Percentiles rank a stretch among this genome's conserved stretches.
Conservation (phyloP, 106 monocot species). For the Dendrobium catenatum region DNA sequence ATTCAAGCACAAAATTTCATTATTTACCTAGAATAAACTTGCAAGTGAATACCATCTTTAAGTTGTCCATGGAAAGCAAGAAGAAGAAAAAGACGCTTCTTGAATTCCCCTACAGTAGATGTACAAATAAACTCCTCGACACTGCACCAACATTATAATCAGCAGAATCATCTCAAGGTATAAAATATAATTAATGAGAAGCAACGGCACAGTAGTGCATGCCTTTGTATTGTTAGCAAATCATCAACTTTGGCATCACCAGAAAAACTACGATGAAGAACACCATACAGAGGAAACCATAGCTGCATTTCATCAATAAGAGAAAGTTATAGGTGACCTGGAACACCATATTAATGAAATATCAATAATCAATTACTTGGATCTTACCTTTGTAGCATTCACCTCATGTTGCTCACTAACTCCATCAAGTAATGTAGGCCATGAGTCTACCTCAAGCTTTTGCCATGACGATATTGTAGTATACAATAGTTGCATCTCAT, state of each 20-base stretch:
- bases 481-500: constrained; percentile 45
- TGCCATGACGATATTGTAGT: constrained; percentile 62
- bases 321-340: neutral
- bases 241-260: constrained; percentile 21
- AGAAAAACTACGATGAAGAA: constrained; percentile 49
- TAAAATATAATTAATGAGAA: neutral
- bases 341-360: neutral
- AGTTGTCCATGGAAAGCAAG: constrained; percentile 77
- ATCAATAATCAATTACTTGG: neutral
- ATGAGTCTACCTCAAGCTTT: constrained; percentile 72
- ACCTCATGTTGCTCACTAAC: constrained; percentile 46
- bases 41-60: constrained; percentile 25
- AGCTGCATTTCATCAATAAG: constrained; percentile 58
- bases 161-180: neutral
- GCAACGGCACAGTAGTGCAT: neutral
- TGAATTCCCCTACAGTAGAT: constrained; percentile 73
- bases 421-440: constrained; percentile 70
- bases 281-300: constrained; percentile 76
- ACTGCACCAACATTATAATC: constrained; percentile 32
- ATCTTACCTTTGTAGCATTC: constrained; percentile 62
- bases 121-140: constrained; percentile 74
- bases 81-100: constrained; percentile 71
- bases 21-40: constrained; percentile 52
- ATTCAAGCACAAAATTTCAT: neutral
- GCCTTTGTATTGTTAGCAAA: constrained; percentile 48